Conservation (phyloP, 805 yeast genomes). For the Pichia phayaonensis region DNA sequence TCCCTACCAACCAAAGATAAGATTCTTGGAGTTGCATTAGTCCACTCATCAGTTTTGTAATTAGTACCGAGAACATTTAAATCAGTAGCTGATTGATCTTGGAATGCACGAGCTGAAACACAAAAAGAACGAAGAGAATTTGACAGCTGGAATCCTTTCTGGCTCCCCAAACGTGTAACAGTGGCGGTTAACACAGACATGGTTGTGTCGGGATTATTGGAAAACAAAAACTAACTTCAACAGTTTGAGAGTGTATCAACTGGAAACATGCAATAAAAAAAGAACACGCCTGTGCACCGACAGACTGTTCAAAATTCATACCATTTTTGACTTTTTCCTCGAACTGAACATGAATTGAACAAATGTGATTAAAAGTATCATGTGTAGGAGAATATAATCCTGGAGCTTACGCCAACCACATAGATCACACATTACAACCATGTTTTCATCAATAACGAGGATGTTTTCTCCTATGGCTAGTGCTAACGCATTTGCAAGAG, state of each 20-base stretch:
- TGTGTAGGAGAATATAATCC: background rate
- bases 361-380: background rate
- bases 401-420: background rate
- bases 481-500: background rate
- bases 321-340: background rate
- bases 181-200: background rate
- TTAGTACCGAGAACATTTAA: slow-evolving; percentile 39
- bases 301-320: no score
- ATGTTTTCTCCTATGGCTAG: background rate
- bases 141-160: background rate
- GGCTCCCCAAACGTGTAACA: background rate
- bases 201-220: background rate
- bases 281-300: background rate
- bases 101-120: background rate
- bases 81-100: slow-evolving; percentile 1
- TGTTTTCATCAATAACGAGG: slow-evolving; percentile 7
- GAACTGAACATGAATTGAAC: background rate
- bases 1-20: slow-evolving; percentile 60
- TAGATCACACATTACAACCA: background rate
- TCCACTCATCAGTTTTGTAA: slow-evolving; percentile 65
- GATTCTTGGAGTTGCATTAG: slow-evolving; percentile 77
- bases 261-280: background rate
- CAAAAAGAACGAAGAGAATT: background rate
- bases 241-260: background rate
- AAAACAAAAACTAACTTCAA: background rate